A percentile compares a stretch with the other conserved stretches of the same genome.
Conservation (phyloP, 108 stramenopile species). For the Parietichytrium sp. region DNA sequence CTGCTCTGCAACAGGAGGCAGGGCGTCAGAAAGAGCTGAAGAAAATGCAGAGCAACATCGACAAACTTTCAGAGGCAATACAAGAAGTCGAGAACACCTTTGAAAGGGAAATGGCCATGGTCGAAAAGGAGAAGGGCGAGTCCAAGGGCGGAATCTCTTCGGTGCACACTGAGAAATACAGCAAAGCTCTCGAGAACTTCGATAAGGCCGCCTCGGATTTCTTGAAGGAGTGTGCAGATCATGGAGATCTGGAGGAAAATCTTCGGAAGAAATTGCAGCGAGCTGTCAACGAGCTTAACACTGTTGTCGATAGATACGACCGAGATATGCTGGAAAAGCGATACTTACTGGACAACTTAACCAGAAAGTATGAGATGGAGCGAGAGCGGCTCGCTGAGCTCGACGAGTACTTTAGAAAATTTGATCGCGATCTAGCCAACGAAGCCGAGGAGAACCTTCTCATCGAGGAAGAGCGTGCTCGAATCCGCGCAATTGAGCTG, state of each 20-base stretch:
- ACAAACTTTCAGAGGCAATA: constrained; percentile 7
- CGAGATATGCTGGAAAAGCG: constrained; percentile 15
- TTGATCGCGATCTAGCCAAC: constrained; percentile 7
- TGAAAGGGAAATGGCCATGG: neutral
- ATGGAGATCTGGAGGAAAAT: neutral
- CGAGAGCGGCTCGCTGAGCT: neutral
- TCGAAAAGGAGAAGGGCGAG: neutral
- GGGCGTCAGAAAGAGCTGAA: neutral
- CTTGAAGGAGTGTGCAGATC: neutral
- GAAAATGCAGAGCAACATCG: neutral
- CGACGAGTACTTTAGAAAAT: constrained; percentile 9
- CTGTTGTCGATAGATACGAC: neutral
- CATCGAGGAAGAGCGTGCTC: constrained; percentile 5
- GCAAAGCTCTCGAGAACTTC: constrained; percentile 11
- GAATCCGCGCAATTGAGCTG: neutral
- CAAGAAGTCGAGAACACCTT: neutral
- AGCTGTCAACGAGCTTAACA: neutral
- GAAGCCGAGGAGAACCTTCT: constrained; percentile 26
- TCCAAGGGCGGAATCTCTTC: neutral
- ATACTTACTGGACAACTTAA: neutral
- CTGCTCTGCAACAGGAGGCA: neutral
- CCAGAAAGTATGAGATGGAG: neutral
- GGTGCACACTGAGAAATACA: neutral
- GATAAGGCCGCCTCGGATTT: neutral
- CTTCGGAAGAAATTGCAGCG: constrained; percentile 26